phyloP scores from a whole-genome alignment of 2,329 filamentous ascomycete genomes.

The Lasiodiplodia gonubiensis region DNA sequence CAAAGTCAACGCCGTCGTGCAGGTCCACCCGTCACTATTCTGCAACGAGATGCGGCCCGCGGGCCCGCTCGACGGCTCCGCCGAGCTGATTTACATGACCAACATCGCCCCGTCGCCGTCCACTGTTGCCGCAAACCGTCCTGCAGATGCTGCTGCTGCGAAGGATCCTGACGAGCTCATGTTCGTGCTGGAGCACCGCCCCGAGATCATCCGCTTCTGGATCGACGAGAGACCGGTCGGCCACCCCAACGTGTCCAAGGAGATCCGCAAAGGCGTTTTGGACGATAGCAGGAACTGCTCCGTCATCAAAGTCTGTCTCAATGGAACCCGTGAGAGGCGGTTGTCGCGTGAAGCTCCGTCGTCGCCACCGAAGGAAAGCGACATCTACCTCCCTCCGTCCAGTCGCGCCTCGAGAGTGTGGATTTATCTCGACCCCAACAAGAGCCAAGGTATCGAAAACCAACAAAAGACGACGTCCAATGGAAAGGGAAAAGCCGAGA shows the following conservation, averaged over 20 bases:
- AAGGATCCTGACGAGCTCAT: conserved; percentile 17
- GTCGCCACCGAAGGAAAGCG: neutral
- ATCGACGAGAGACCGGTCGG: conserved; percentile 16
- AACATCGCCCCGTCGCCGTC: conserved; percentile 7
- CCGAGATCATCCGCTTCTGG: conserved; percentile 17
- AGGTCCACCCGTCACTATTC: conserved; percentile 19
- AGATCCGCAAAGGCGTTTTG: neutral
- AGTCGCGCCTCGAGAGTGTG: conserved; percentile 1
- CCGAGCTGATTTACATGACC: conserved; percentile 19
- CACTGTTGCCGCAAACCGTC: neutral
- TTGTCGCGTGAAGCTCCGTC: neutral
- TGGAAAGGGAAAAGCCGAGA: neutral
- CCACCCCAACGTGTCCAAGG: conserved; percentile 1
- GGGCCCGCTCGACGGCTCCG: conserved; percentile 12
- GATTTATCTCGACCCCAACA: conserved; percentile 14
- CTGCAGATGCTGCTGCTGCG: too few relatives aligned
- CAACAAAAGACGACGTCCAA: neutral
- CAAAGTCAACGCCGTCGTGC: conserved; percentile 18
- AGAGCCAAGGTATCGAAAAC: neutral
- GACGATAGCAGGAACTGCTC: conserved; percentile 4
- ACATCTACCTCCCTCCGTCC: conserved; percentile 14
- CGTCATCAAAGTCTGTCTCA: conserved; percentile 15
- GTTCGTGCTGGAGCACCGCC: conserved; percentile 1
- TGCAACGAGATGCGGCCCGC: conserved; percentile 8
- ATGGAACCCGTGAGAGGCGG: neutral